Percentiles rank a stretch among this genome's conserved stretches.
These are phyloP conservation scores for Kernera saxatilis DNA, from an alignment of 345 rosid species.

Conservation along the genomic window DNA sequence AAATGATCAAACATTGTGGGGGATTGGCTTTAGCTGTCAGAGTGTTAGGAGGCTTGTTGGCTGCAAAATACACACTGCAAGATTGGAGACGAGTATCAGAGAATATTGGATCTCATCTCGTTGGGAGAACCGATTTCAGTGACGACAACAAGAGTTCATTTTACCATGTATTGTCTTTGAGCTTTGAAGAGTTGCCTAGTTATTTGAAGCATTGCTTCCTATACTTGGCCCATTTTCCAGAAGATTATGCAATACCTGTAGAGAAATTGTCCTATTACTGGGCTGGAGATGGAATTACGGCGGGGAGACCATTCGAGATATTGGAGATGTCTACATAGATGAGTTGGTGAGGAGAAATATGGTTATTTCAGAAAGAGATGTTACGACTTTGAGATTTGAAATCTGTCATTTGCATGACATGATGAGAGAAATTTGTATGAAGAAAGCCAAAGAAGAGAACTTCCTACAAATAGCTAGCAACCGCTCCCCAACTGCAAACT, in stretches of 20 bases:
- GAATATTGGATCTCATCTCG: background rate
- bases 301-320: background rate
- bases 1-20: conserved; percentile 10
- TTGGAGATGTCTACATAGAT: conserved; percentile 12
- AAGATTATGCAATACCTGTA: conserved; percentile 5
- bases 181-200: background rate
- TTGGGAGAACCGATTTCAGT: background rate
- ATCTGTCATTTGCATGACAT: conserved; percentile 7
- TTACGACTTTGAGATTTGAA: background rate
- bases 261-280: conserved; percentile 23
- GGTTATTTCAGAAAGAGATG: conserved; percentile 15
- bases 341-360: conserved; percentile 30
- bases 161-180: background rate
- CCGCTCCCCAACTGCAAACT: no score
- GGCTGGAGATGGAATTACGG: conserved; percentile 35
- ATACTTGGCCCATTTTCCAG: background rate
- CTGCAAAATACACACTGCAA: background rate
- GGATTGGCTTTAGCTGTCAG: background rate
- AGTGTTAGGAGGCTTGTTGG: background rate
- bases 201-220: conserved; percentile 15
- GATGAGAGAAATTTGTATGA: conserved; percentile 20
- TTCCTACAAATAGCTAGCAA: background rate
- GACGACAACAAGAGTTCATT: background rate
- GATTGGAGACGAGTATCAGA: background rate
- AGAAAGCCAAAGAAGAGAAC: conserved; percentile 11